Percentiles rank a stretch among this genome's conserved stretches.
phyloP scores from a whole-genome alignment of 176 grass and related monocot genomes.

The Hsuehochloa calcarea region DNA sequence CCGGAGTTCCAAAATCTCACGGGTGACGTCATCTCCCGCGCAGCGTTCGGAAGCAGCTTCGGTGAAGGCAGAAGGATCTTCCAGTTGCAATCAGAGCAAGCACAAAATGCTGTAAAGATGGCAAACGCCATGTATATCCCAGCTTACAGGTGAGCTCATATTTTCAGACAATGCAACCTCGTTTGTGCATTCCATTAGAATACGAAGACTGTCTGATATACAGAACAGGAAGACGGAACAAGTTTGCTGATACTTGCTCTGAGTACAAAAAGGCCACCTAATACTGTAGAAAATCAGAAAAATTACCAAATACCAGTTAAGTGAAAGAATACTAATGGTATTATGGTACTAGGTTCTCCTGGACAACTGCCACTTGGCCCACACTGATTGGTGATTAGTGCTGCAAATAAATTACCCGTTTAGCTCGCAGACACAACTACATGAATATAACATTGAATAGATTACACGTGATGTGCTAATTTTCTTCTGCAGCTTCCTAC shows the following conservation, averaged over 20 bases:
- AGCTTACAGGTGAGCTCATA: conserved; percentile 26
- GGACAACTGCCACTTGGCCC: background rate
- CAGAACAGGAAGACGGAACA: background rate
- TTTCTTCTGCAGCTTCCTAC: conserved; percentile 41
- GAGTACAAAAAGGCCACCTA: background rate
- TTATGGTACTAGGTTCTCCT: background rate
- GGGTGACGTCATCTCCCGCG: conserved; percentile 45
- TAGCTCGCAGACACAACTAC: background rate
- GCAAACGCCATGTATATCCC: conserved; percentile 17
- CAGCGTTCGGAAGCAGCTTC: conserved; percentile 66
- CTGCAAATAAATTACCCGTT: background rate
- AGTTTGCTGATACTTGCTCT: background rate
- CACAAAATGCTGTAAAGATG: conserved; percentile 17
- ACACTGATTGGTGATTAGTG: background rate
- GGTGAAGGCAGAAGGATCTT: conserved; percentile 58
- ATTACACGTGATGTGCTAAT: too few relatives aligned
- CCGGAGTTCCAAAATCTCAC: conserved; percentile 57
- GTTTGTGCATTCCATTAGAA: background rate
- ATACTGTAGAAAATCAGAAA: background rate
- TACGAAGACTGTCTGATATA: too few relatives aligned
- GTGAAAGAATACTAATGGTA: too few relatives aligned
- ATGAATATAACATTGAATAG: background rate
- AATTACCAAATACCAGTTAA: background rate
- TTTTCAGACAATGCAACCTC: background rate
- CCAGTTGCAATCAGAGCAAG: conserved; percentile 51